These are phyloP conservation scores for Trichoderma sp. DNA, from an alignment of 2,329 filamentous ascomycete genomes.

Conservation along the genomic window DNA sequence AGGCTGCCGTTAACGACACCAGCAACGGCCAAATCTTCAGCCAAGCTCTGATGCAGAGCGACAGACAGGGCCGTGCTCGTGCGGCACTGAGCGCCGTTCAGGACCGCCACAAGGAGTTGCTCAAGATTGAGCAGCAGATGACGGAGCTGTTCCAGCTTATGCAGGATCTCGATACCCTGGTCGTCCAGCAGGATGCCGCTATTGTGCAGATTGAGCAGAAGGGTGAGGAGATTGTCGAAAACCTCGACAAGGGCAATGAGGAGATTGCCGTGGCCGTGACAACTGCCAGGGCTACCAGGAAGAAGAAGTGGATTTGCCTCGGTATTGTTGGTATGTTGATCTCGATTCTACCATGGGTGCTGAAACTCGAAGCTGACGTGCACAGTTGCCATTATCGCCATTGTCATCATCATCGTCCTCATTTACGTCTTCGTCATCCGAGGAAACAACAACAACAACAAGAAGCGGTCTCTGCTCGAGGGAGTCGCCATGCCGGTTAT, in stretches of 20 bases:
- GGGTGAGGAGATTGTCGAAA: slow-evolving; percentile 78
- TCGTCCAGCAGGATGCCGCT: slow-evolving; percentile 80
- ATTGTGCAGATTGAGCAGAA: slow-evolving; percentile 81
- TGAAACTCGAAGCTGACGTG: slow-evolving; percentile 26
- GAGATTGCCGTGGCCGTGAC: slow-evolving; percentile 78
- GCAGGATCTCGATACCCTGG: slow-evolving; percentile 80
- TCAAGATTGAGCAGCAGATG: slow-evolving; percentile 90
- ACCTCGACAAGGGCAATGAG: slow-evolving; percentile 80
- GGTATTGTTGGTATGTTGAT: slow-evolving; percentile 60
- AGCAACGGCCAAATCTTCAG: slow-evolving; percentile 78
- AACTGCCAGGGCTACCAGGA: slow-evolving; percentile 74
- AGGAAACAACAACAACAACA: slow-evolving; percentile 28
- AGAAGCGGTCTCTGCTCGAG: slow-evolving; percentile 32
- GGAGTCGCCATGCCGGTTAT: slow-evolving; percentile 3
- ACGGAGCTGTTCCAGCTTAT: slow-evolving; percentile 83
- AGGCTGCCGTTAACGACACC: slow-evolving; percentile 70
- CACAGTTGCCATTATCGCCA: slow-evolving; percentile 50
- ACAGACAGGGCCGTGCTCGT: slow-evolving; percentile 76
- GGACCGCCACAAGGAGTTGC: slow-evolving; percentile 79
- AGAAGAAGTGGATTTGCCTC: slow-evolving; percentile 97
- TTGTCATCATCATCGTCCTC: slow-evolving; percentile 51
- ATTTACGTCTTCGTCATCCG: slow-evolving; percentile 46
- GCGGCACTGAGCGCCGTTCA: slow-evolving; percentile 75
- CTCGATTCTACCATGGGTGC: background rate
- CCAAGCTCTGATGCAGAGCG: slow-evolving; percentile 78